A percentile compares a stretch with the other conserved stretches of the same genome.
These are phyloP conservation scores for Polytrichum formosum DNA, from an alignment of 225 moss, liverwort and hornwort species.

Conservation along the genomic window DNA sequence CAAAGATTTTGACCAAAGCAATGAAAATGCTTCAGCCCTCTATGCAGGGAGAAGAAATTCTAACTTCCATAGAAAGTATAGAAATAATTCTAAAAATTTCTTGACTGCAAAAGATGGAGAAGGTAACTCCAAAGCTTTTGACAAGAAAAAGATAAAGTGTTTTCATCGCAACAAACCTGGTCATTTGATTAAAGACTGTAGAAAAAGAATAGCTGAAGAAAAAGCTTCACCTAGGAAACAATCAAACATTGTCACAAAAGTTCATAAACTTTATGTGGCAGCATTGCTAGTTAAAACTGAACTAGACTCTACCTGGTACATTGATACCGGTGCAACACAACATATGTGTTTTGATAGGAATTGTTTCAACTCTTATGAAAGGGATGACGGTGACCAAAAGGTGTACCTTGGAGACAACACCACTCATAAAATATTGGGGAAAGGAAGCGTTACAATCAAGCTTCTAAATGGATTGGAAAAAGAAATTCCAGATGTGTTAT, in stretches of 20 bases:
- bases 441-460: background rate
- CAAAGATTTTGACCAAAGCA: background rate
- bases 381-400: background rate
- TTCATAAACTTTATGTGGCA: conserved; percentile 1
- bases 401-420: conserved; percentile 9
- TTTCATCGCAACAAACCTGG: conserved; percentile 14
- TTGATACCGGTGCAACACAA: conserved; percentile 6
- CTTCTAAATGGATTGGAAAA: background rate
- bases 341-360: background rate
- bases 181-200: conserved; percentile 10
- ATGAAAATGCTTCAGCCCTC: conserved; percentile 1
- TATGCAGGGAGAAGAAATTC: background rate
- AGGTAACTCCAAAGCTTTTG: background rate
- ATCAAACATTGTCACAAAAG: background rate
- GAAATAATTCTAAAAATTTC: background rate
- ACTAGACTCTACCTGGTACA: background rate
- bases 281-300: background rate
- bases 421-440: conserved; percentile 1
- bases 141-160: background rate
- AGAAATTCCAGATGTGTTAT: background rate
- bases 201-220: conserved; percentile 3
- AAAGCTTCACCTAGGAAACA: background rate
- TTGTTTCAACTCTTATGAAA: background rate
- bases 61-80: background rate
- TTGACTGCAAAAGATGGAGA: background rate